These are phyloP conservation scores for Aspergillus affinis DNA, from an alignment of 495 filamentous ascomycete species.

Conservation along the genomic window DNA sequence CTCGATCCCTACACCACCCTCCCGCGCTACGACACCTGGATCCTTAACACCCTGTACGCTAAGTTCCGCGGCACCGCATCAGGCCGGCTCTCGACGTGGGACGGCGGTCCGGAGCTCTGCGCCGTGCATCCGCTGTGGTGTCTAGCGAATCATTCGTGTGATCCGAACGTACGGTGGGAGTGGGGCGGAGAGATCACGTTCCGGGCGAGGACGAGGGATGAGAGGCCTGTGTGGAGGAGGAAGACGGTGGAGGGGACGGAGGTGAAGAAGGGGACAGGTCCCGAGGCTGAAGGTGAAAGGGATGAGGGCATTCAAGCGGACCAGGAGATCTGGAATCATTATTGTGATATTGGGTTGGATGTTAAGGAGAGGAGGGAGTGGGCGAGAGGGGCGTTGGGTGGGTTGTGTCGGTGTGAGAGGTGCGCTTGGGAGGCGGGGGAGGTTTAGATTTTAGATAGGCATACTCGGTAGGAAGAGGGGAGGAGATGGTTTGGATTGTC, in stretches of 20 bases:
- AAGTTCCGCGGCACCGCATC: slow-evolving; percentile 94
- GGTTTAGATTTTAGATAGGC: background rate
- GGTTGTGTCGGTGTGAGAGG: slow-evolving; percentile 77
- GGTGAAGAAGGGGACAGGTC: background rate
- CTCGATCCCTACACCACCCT: slow-evolving; percentile 75
- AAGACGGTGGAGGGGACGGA: slow-evolving; percentile 16
- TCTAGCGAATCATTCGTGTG: slow-evolving; percentile 88
- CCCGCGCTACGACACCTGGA: slow-evolving; percentile 76
- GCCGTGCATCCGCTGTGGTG: slow-evolving; percentile 77
- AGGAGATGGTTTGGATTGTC: too few species aligned
- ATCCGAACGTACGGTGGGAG: slow-evolving; percentile 92
- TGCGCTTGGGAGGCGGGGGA: slow-evolving; percentile 61
- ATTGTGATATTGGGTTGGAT: slow-evolving; percentile 80
- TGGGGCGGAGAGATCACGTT: slow-evolving; percentile 86
- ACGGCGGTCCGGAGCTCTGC: slow-evolving; percentile 75
- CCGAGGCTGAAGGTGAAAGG: slow-evolving; percentile 13
- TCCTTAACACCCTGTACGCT: slow-evolving; percentile 86
- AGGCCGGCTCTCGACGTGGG: slow-evolving; percentile 68
- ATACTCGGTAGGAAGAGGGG: background rate
- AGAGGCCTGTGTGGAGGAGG: slow-evolving; percentile 49
- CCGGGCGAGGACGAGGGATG: slow-evolving; percentile 38
- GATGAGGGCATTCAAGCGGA: slow-evolving; percentile 65
- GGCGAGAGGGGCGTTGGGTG: slow-evolving; percentile 81
- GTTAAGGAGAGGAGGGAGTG: slow-evolving; percentile 84
- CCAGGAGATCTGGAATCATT: slow-evolving; percentile 88